Evolutionary conservation across 2,329 filamentous ascomycete species (phyloP).

Genomic region (Talaromyces sp.): DNA sequence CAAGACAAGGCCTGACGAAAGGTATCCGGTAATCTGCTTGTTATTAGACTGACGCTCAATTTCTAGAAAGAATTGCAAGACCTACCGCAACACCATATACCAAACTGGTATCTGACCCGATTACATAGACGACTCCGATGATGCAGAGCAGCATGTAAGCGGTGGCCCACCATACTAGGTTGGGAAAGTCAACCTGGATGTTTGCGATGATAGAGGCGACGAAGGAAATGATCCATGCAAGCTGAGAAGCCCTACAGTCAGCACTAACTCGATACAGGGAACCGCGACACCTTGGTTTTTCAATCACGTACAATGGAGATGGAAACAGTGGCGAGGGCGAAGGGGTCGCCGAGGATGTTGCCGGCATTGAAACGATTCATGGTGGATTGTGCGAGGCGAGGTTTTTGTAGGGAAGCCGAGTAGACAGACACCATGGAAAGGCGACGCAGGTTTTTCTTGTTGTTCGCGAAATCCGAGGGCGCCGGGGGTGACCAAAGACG

Average conservation of each 20-base stretch:
- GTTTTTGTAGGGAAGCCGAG: background rate
- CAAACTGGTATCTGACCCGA: slow-evolving; percentile 76
- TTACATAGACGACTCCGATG: slow-evolving; percentile 70
- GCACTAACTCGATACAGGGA: slow-evolving; percentile 7
- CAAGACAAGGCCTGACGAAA: slow-evolving; percentile 76
- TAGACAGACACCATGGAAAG: background rate
- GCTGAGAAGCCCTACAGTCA: slow-evolving; percentile 47
- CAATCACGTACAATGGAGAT: slow-evolving; percentile 73
- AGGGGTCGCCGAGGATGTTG: slow-evolving; percentile 93
- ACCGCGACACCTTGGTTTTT: background rate
- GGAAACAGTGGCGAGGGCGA: slow-evolving; percentile 88
- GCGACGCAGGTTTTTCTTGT: background rate
- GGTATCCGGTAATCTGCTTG: slow-evolving; percentile 72
- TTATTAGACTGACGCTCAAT: too few relatives aligned
- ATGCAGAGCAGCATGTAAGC: slow-evolving; percentile 84
- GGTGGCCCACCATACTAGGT: slow-evolving; percentile 88
- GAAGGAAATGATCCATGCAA: slow-evolving; percentile 93
- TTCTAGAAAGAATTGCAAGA: too few relatives aligned
- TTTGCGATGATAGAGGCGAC: slow-evolving; percentile 74
- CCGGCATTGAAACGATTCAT: slow-evolving; percentile 65
- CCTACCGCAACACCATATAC: slow-evolving; percentile 84
- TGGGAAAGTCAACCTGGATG: slow-evolving; percentile 59
- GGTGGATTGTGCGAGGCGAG: slow-evolving; percentile 12
- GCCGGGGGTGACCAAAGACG: background rate
- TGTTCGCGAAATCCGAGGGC: background rate